These are phyloP conservation scores for Poa annua DNA, from an alignment of 176 grass and related monocot species.

Conservation along the genomic window DNA sequence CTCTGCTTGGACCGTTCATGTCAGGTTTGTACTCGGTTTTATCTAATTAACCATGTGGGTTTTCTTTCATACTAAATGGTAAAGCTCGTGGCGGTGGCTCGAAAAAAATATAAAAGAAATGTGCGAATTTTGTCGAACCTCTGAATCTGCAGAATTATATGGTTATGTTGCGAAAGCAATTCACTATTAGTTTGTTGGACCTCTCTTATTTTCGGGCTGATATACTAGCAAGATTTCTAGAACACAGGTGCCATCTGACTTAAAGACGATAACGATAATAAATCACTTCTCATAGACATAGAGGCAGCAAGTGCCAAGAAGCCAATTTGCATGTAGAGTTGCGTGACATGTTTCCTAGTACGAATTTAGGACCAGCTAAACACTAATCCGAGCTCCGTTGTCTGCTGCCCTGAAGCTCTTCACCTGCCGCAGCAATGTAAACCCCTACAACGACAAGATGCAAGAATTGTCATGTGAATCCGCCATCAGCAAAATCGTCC, in stretches of 20 bases:
- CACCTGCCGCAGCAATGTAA: constrained; percentile 13
- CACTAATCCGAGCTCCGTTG: constrained; percentile 1
- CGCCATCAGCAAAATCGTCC: neutral
- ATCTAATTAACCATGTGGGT: too few relatives aligned
- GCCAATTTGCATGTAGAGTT: constrained; percentile 16
- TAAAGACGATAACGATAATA: constrained; percentile 25
- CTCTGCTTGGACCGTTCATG: too few relatives aligned
- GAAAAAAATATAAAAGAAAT: too few relatives aligned
- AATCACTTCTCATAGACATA: constrained; percentile 1
- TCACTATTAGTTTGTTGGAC: too few relatives aligned
- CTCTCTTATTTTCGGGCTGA: too few relatives aligned
- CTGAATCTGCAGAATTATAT: too few relatives aligned
- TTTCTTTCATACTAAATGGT: too few relatives aligned
- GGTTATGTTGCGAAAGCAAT: too few relatives aligned
- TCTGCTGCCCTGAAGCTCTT: neutral
- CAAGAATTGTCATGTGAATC: constrained; percentile 20
- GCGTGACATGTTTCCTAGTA: constrained; percentile 22
- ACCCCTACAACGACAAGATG: constrained; percentile 9
- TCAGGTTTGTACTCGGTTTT: too few relatives aligned
- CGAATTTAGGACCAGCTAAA: constrained; percentile 33
- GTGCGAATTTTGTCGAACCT: too few relatives aligned
- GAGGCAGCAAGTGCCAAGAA: constrained; percentile 3
- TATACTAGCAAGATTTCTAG: too few relatives aligned
- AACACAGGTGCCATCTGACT: constrained; percentile 17
- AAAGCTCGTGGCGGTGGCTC: too few relatives aligned